Base-by-base conservation (phyloP, 768 basidiomycete genomes). In the Boletus subcaerulescens region DNA sequence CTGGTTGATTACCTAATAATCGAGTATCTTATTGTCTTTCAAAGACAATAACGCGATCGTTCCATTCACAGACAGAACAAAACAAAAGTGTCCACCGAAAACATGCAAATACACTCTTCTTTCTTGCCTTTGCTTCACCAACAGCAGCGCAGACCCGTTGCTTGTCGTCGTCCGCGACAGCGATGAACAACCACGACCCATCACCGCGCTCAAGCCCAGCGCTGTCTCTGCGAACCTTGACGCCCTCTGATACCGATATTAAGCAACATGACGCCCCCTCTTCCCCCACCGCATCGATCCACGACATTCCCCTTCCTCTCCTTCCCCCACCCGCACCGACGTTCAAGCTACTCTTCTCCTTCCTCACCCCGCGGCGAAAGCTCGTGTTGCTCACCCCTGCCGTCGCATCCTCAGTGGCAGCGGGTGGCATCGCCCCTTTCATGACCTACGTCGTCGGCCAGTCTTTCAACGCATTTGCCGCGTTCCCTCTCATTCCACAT, bases 361-460 rank as follows among this genome's bases (percentile, higher is more conserved):
- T 86, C 62, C 74, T 86, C 58, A 75, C 84, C 1, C 73, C 76
- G 12, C 76, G 79, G 47, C 85, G 89, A 59, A 65, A 79, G 62
- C 65, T 84, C 49, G 68, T 67, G 9, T 75, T 88, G 60, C 75
- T 91, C 56, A 45, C 83, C 22, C 92, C 92, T 4, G 89, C 86
- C 6, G 56, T 84, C 53, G 9, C 79, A 50, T 75, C 84, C 13
- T 87, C 91, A 18, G 52, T 87, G 42, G 73, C 79, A 47, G 79
- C 86, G 4, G 88, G 89, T 36, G 82, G 84, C 32, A 78, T 91
- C 50, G 88, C 87, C 0, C 91, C 93, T 1, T 89, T 87, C 77
- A 93, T 94, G 91, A 92, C 92, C 8, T 74, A 81, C 32, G 82
- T 91, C 61, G 76, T 93, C 59, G 92, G 93, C 36, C 79, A 84